Base-by-base conservation (phyloP, 1,284 basidiomycete species). In the Puccinia coronata region DNA sequence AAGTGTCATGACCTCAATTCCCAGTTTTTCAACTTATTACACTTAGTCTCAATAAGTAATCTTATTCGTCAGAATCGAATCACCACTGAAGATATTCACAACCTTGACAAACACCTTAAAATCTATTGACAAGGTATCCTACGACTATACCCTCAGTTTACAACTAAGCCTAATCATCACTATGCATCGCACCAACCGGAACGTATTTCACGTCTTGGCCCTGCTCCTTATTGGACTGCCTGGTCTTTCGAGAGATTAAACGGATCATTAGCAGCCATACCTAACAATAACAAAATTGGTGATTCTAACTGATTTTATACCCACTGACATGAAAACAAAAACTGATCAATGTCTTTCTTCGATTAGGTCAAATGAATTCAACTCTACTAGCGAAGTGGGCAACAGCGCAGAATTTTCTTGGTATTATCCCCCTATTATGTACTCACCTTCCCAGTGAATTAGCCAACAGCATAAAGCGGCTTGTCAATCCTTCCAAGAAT, bases 181-280 rank as follows among this genome's bases (percentile, higher is more conserved):
- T 28, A 61, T 25, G 77, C 77, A 11, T 53, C 72, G 6, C 77
- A 80, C 28, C 67, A 72, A 11, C 77, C 77, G 3, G n/a, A 70
- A 20, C 72, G 67, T 34, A 31, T 80, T 23, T 25, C 0, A 28
- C 51, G 36, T 28, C 41, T 80, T 18, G 77, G 77, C 1, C 77
- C 77, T 8, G 55, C 77, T 4, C 55, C 77, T 31, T 47, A 59
- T 8, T 80, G 67, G 77, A 80, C 51, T 57, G 77, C 77, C 16
- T 80, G 77, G 77, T 18, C 25, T 4, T 61, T 71, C 51, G 36
- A 80, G 25, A 43, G 55, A 20, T 53, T 71, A 14, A 71, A 71
- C 20, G 49, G 69, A 36, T 51, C 25, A 11, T 31, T 71, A 16
- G 69, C 69, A 51, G 89, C 20, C 90, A 0, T 91, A 90, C 90